Conservation (phyloP, 192 early-diverging fungal genomes). For the Hyaloraphidium curvatum region DNA sequence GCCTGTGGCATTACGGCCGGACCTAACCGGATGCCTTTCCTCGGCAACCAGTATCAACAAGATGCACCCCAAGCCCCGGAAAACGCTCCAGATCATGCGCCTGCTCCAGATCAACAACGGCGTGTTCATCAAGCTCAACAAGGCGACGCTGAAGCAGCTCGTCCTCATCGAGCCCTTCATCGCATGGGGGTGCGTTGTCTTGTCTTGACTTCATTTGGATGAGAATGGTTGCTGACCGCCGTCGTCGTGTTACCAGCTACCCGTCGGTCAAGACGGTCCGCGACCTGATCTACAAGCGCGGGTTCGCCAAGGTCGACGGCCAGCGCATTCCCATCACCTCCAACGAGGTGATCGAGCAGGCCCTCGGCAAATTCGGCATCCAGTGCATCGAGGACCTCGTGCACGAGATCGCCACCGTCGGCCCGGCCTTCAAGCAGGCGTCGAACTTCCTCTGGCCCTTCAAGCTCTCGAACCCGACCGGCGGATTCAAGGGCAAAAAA, state of each 20-base stretch:
- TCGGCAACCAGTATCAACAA: slow-evolving; percentile 71
- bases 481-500: slow-evolving; percentile 88
- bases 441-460: slow-evolving; percentile 99
- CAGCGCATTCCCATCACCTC: slow-evolving; percentile 92
- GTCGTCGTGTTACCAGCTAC: slow-evolving; percentile 52
- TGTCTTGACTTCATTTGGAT: no score
- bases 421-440: slow-evolving; percentile 71
- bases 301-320: slow-evolving; percentile 95
- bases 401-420: slow-evolving; percentile 97
- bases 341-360: slow-evolving; percentile 85
- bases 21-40: background rate
- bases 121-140: slow-evolving; percentile 87
- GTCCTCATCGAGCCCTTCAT: slow-evolving; percentile 92
- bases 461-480: slow-evolving; percentile 94
- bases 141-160: slow-evolving; percentile 94
- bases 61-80: slow-evolving; percentile 97
- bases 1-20: background rate
- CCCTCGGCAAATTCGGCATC: slow-evolving; percentile 84
- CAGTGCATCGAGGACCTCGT: slow-evolving; percentile 95
- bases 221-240: no score
- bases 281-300: slow-evolving; percentile 99
- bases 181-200: slow-evolving; percentile 32
- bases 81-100: slow-evolving; percentile 97
- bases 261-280: slow-evolving; percentile 97
- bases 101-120: slow-evolving; percentile 98